Evolutionary conservation across 208 protist genomes (phyloP).

Genomic region (Acanthamoeba lugdunensis): DNA sequence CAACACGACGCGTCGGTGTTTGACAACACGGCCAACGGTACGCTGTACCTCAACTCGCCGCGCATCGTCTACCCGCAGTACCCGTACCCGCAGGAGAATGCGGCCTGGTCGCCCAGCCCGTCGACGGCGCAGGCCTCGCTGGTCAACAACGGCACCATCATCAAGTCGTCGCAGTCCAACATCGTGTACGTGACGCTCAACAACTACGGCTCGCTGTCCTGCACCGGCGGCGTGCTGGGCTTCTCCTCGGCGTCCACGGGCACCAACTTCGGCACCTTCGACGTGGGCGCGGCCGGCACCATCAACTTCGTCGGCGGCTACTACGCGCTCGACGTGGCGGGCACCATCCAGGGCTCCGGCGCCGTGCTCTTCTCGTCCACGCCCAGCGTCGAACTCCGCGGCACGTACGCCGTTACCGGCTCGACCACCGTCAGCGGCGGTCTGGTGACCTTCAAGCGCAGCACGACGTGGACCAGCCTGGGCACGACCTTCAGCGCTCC

Average conservation of each 20-base stretch:
- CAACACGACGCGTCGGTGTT: slow-evolving; percentile 48
- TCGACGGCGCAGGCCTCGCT: slow-evolving; percentile 10
- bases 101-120: neutral
- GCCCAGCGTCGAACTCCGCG: slow-evolving; percentile 4
- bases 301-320: slow-evolving; percentile 48
- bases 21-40: slow-evolving; percentile 23
- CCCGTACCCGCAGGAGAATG: neutral
- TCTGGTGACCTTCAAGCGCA: slow-evolving; percentile 45
- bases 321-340: slow-evolving; percentile 35
- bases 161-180: slow-evolving; percentile 24
- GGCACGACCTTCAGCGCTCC: neutral
- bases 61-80: neutral
- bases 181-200: slow-evolving; percentile 57
- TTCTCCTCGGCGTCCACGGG: neutral
- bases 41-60: slow-evolving; percentile 3
- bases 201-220: slow-evolving; percentile 57
- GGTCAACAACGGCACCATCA: slow-evolving; percentile 62
- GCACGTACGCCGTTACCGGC: slow-evolving; percentile 41
- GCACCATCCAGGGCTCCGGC: slow-evolving; percentile 41
- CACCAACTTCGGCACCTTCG: slow-evolving; percentile 53
- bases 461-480: slow-evolving; percentile 39
- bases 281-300: neutral
- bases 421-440: slow-evolving; percentile 1
- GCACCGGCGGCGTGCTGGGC: slow-evolving; percentile 31
- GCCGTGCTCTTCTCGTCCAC: neutral